phyloP scores from a whole-genome alignment of 129 eudicot genomes.

The Smallanthus sonchifolius region DNA sequence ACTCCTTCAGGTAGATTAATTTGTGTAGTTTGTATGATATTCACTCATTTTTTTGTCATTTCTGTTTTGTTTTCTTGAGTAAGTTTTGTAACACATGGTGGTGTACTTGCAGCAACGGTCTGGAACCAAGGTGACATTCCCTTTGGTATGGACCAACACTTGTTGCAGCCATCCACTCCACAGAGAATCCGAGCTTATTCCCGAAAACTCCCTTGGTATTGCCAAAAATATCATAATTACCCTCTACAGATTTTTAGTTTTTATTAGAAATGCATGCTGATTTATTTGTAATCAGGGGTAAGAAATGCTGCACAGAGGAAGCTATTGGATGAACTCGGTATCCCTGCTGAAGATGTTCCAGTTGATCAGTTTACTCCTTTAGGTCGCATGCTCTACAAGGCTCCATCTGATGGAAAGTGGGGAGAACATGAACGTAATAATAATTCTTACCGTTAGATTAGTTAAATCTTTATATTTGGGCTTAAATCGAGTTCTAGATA shows the following conservation, averaged over 20 bases:
- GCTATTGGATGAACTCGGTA: slow-evolving; percentile 93
- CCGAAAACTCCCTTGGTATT: slow-evolving; percentile 70
- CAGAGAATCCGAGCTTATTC: slow-evolving; percentile 82
- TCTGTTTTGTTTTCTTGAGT: not conserved
- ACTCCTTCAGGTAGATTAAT: slow-evolving; percentile 74
- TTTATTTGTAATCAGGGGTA: slow-evolving; percentile 47
- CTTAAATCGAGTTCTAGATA: not conserved
- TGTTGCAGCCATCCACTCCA: slow-evolving; percentile 97
- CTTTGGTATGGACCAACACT: slow-evolving; percentile 99
- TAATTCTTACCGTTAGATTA: not conserved
- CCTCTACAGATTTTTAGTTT: not conserved
- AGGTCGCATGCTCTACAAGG: slow-evolving; percentile 96
- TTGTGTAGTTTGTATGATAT: not conserved
- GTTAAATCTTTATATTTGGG: not conserved
- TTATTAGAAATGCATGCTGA: not conserved
- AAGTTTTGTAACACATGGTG: not conserved
- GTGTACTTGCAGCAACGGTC: slow-evolving; percentile 76
- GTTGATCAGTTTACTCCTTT: slow-evolving; percentile 83
- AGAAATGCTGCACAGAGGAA: slow-evolving; percentile 99
- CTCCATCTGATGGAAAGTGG: slow-evolving; percentile 99
- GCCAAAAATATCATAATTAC: not conserved
- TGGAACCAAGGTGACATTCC: slow-evolving; percentile 91
- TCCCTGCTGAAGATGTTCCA: slow-evolving; percentile 84
- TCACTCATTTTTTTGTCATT: not conserved
- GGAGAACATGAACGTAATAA: slow-evolving; percentile 94